These are phyloP conservation scores for Cordyceps pruinosa DNA, from an alignment of 2,329 filamentous ascomycete species.

Conservation along the genomic window DNA sequence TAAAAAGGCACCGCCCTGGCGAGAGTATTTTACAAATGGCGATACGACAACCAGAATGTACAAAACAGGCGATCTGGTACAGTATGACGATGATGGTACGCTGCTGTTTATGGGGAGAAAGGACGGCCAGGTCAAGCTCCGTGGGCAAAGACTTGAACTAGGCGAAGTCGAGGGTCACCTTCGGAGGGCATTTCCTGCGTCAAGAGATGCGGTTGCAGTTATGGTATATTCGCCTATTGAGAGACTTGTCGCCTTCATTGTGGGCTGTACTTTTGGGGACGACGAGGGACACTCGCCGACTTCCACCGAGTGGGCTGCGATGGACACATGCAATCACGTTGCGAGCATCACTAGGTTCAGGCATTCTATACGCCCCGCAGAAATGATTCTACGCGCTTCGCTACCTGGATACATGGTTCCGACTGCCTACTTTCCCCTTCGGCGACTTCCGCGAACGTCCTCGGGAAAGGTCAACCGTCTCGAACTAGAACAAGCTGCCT, in stretches of 20 bases:
- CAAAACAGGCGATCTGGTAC: constrained; percentile 18
- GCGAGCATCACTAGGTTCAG: background rate
- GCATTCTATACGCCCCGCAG: background rate
- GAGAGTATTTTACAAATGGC: background rate
- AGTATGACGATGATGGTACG: constrained; percentile 27
- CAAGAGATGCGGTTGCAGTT: background rate
- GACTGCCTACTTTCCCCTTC: background rate
- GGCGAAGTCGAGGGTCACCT: constrained; percentile 17
- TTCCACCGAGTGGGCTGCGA: background rate
- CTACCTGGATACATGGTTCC: background rate
- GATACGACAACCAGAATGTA: constrained; percentile 14
- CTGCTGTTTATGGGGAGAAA: constrained; percentile 41
- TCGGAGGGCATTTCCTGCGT: background rate
- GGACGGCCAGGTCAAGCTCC: constrained; percentile 49
- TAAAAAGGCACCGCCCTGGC: background rate
- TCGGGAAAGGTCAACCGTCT: background rate
- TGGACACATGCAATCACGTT: background rate
- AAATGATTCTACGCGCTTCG: background rate
- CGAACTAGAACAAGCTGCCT: background rate
- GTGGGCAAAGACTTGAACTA: constrained; percentile 47
- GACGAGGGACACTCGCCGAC: background rate
- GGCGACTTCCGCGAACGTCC: background rate
- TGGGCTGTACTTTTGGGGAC: too few relatives aligned
- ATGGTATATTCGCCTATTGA: background rate
- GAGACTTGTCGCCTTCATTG: background rate